phyloP scores from a whole-genome alignment of 1,284 basidiomycete genomes.

The Takashimella tepidaria region DNA sequence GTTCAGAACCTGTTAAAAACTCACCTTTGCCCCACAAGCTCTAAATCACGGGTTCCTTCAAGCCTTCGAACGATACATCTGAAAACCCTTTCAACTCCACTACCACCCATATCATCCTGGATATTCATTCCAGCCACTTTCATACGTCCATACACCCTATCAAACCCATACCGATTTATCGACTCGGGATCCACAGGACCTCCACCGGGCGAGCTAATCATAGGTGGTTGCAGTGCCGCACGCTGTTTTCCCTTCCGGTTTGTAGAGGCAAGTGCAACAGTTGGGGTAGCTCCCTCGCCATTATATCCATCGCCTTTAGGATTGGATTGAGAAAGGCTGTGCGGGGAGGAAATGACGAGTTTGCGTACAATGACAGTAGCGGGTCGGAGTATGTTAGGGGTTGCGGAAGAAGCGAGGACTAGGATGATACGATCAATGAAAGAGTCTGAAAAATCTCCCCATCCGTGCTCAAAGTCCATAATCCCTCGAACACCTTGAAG shows the following conservation, averaged over 20 bases:
- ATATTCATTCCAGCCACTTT: slow-evolving; percentile 57
- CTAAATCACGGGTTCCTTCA: slow-evolving; percentile 69
- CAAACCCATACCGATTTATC: slow-evolving; percentile 65
- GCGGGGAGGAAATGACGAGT: slow-evolving; percentile 35
- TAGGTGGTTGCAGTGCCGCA: not conserved
- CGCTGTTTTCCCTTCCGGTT: slow-evolving; percentile 23
- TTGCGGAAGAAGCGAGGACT: slow-evolving; percentile 68
- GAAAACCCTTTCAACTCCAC: slow-evolving; percentile 28
- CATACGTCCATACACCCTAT: slow-evolving; percentile 76
- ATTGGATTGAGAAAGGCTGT: not conserved
- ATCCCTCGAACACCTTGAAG: slow-evolving; percentile 37
- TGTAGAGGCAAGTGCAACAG: not conserved
- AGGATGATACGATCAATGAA: slow-evolving; percentile 57
- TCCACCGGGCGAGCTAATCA: not conserved
- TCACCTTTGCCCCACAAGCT: slow-evolving; percentile 76
- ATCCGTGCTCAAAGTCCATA: slow-evolving; percentile 39
- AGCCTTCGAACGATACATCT: slow-evolving; percentile 63
- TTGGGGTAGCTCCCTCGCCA: slow-evolving; percentile 13
- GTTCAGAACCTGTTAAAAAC: too few relatives aligned
- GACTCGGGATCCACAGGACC: slow-evolving; percentile 8
- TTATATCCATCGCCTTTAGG: slow-evolving; percentile 16
- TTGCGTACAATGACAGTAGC: slow-evolving; percentile 59
- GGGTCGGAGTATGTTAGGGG: slow-evolving; percentile 90
- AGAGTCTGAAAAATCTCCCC: slow-evolving; percentile 30
- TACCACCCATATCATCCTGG: slow-evolving; percentile 52